Evolutionary conservation across 148 eudicot species (phyloP).

Genomic region (Rhododendron griersonianum): DNA sequence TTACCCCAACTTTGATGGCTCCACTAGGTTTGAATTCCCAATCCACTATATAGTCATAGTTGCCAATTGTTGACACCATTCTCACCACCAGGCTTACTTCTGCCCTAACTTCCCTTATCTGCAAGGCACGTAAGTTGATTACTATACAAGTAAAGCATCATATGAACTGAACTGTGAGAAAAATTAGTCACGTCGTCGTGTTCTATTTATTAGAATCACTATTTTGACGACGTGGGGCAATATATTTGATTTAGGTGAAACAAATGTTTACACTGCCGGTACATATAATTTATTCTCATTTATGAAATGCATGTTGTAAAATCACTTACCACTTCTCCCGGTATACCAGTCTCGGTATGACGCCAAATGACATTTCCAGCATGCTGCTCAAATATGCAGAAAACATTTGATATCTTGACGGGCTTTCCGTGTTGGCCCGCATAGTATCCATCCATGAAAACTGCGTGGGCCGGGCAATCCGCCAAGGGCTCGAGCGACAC

Average conservation of each 20-base stretch:
- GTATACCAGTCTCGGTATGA: slow-evolving; percentile 32
- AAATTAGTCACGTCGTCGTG: too few relatives aligned
- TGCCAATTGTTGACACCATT: not conserved
- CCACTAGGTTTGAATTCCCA: slow-evolving; percentile 42
- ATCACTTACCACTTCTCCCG: slow-evolving; percentile 20
- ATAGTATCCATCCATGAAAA: slow-evolving; percentile 30
- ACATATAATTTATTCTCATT: too few relatives aligned
- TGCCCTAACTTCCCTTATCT: not conserved
- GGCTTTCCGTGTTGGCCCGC: slow-evolving; percentile 28
- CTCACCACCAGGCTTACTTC: not conserved
- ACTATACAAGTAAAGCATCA: too few relatives aligned
- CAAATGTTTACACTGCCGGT: too few relatives aligned
- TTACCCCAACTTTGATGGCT: slow-evolving; percentile 32
- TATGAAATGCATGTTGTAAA: not conserved
- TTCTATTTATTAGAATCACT: too few relatives aligned
- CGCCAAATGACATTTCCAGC: slow-evolving; percentile 18
- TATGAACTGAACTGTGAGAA: too few relatives aligned
- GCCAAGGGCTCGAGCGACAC: not conserved
- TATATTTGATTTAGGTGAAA: too few relatives aligned
- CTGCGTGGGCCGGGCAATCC: slow-evolving; percentile 41
- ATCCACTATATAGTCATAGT: slow-evolving; percentile 11
- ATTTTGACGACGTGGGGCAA: too few relatives aligned
- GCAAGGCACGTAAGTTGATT: too few relatives aligned
- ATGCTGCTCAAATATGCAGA: slow-evolving; percentile 33
- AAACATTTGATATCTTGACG: slow-evolving; percentile 18